These are phyloP conservation scores for Neurospora africana DNA, from an alignment of 495 filamentous ascomycete genomes.

Conservation along the genomic window DNA sequence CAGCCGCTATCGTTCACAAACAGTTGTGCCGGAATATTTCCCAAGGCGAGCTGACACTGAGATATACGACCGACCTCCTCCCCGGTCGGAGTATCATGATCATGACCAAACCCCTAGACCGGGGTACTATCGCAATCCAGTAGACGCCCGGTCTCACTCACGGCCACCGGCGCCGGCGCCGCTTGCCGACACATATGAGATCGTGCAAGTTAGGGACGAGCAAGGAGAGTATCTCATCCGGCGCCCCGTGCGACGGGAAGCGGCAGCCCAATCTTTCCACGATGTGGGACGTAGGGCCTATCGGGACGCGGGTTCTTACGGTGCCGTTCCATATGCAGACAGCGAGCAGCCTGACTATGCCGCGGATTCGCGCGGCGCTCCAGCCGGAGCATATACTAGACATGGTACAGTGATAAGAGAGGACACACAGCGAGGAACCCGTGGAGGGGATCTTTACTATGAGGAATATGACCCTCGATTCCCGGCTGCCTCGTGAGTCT, in stretches of 20 bases:
- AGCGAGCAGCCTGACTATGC: conserved; percentile 14
- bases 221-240: conserved; percentile 36
- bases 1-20: not conserved
- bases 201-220: conserved; percentile 34
- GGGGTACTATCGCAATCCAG: conserved; percentile 25
- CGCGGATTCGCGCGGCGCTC: not conserved
- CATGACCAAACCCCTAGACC: conserved; percentile 12
- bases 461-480: conserved; percentile 35
- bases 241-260: conserved; percentile 27
- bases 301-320: conserved; percentile 5
- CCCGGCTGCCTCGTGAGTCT: conserved; percentile 8
- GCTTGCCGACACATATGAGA: conserved; percentile 30
- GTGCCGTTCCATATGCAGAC: not conserved
- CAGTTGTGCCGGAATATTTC: conserved; percentile 1
- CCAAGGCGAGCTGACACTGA: conserved; percentile 4
- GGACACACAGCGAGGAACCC: conserved; percentile 1
- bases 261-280: conserved; percentile 11
- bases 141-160: conserved; percentile 17
- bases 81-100: conserved; percentile 6
- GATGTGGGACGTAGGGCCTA: conserved; percentile 4
- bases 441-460: conserved; percentile 17
- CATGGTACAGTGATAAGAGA: not conserved
- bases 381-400: not conserved
- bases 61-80: conserved; percentile 9
- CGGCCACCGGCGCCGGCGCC: conserved; percentile 2